A percentile compares a stretch with the other conserved stretches of the same genome.
Evolutionary conservation across 371 early-diverging fungal species (phyloP).

Genomic region (Rhizopus stolonifer): DNA sequence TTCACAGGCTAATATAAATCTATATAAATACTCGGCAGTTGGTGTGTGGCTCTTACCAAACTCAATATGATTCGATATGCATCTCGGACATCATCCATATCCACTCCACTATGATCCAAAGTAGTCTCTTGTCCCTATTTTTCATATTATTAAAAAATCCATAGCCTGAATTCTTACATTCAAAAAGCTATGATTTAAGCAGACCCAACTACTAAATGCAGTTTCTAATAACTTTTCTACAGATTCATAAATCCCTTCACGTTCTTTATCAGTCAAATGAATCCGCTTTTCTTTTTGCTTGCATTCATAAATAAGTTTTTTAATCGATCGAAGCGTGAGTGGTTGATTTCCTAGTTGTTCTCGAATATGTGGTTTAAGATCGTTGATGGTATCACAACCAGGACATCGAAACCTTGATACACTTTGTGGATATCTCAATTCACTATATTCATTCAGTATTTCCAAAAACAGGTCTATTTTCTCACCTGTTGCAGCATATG

Average conservation of each 20-base stretch:
- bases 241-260: constrained; percentile 40
- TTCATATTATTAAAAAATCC: neutral
- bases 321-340: constrained; percentile 53
- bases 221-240: constrained; percentile 60
- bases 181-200: constrained; percentile 75
- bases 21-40: neutral
- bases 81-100: constrained; percentile 65
- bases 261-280: constrained; percentile 26
- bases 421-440: constrained; percentile 67
- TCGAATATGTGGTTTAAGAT: constrained; percentile 54
- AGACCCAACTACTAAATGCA: constrained; percentile 65
- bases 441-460: too few species aligned
- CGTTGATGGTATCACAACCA: constrained; percentile 88
- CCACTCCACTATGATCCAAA: constrained; percentile 66
- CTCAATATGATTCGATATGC: constrained; percentile 67
- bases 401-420: constrained; percentile 85
- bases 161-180: constrained; percentile 43
- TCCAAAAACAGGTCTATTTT: too few species aligned
- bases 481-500: constrained; percentile 63
- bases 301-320: constrained; percentile 38
- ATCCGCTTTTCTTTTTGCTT: constrained; percentile 26
- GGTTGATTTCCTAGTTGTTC: constrained; percentile 34
- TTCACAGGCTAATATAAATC: constrained; percentile 46
- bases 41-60: constrained; percentile 48
- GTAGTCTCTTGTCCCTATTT: constrained; percentile 53